Percentiles rank a stretch among this genome's conserved stretches.
These are phyloP conservation scores for Sherardia arvensis DNA, from an alignment of 257 asterid genomes.

Conservation along the genomic window DNA sequence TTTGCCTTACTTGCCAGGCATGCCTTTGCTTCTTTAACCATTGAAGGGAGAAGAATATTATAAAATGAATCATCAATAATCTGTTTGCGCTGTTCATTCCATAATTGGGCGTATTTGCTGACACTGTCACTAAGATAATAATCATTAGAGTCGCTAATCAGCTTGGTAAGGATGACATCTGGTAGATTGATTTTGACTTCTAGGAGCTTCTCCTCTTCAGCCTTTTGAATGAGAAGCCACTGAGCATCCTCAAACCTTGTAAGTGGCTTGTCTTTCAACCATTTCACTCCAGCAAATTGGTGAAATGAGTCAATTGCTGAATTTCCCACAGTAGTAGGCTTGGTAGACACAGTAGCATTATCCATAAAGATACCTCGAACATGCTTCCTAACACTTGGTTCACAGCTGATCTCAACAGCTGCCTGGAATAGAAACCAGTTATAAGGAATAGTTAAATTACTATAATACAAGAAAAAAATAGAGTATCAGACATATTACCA, in stretches of 20 bases:
- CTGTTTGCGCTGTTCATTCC: conserved; percentile 94
- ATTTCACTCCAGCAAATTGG: conserved; percentile 82
- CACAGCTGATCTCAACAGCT: conserved; percentile 92
- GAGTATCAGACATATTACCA: conserved; percentile 40
- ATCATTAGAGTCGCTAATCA: conserved; percentile 64
- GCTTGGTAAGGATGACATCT: conserved; percentile 53
- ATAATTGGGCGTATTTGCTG: conserved; percentile 89
- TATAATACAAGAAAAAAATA: neutral
- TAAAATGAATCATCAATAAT: conserved; percentile 76
- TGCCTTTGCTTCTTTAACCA: conserved; percentile 90
- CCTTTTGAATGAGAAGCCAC: conserved; percentile 96
- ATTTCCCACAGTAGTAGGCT: conserved; percentile 80
- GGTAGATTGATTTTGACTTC: conserved; percentile 80
- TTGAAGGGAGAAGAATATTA: conserved; percentile 68
- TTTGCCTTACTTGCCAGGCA: conserved; percentile 70
- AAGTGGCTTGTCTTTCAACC: conserved; percentile 90
- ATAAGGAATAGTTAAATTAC: neutral
- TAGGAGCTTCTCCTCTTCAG: conserved; percentile 93
- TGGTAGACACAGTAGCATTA: conserved; percentile 71
- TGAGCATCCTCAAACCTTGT: conserved; percentile 74
- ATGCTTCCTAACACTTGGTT: conserved; percentile 82
- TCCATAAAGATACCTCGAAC: conserved; percentile 85
- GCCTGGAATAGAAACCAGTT: conserved; percentile 42
- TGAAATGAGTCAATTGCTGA: conserved; percentile 77
- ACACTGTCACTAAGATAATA: conserved; percentile 93